A percentile compares a stretch with the other conserved stretches of the same genome.
Evolutionary conservation across 371 early-diverging fungal species (phyloP).

Genomic region (Fennellomyces sp.): DNA sequence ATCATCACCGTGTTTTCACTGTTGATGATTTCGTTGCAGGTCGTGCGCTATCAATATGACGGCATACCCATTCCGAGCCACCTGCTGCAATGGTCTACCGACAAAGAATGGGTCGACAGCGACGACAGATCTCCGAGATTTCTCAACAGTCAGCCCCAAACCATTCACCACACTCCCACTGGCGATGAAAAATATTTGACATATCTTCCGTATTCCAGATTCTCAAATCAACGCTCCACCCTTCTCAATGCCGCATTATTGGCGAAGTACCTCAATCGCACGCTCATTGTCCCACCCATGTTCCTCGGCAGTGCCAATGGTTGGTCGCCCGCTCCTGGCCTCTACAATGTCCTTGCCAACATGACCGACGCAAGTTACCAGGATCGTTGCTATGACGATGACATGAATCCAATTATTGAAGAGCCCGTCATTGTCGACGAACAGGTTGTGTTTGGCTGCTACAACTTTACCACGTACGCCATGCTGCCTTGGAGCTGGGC

Average conservation of each 20-base stretch:
- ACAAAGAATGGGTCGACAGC: constrained; percentile 1
- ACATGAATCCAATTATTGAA: constrained; percentile 4
- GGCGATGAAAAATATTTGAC: constrained; percentile 35
- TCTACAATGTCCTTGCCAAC: constrained; percentile 22
- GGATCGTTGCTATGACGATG: constrained; percentile 20
- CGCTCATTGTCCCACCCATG: constrained; percentile 34
- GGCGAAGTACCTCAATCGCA: constrained; percentile 32
- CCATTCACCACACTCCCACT: neutral
- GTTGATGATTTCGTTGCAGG: constrained; percentile 11
- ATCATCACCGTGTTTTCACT: constrained; percentile 13
- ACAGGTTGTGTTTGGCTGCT: constrained; percentile 23
- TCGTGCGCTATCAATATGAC: constrained; percentile 16
- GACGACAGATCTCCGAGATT: neutral
- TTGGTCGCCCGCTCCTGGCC: constrained; percentile 34
- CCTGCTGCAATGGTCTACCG: constrained; percentile 2
- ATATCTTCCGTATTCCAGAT: constrained; percentile 52
- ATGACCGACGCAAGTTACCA: constrained; percentile 27
- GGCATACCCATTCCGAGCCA: constrained; percentile 1
- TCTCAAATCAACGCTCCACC: constrained; percentile 52
- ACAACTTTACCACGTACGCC: constrained; percentile 26
- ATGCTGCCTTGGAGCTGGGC: constrained; percentile 31
- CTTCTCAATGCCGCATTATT: constrained; percentile 52
- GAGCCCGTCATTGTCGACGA: constrained; percentile 15
- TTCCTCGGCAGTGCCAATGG: constrained; percentile 50
- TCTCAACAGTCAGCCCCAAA: neutral